Evolutionary conservation across 805 yeast genomes (phyloP).

Genomic region (Ogataea paradorogensis): DNA sequence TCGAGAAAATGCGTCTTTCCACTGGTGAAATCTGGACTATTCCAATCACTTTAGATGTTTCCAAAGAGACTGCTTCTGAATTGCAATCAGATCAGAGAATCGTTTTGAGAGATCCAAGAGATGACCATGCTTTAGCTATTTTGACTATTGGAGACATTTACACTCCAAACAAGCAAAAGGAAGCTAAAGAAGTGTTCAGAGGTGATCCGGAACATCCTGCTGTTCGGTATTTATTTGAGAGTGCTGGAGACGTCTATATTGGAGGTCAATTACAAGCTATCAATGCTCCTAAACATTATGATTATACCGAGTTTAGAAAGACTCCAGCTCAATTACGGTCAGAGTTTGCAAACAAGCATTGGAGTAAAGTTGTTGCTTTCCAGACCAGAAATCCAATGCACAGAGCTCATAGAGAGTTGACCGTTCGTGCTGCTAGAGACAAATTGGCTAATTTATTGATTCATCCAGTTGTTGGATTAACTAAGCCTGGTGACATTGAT

Average conservation of each 20-base stretch:
- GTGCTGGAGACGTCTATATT: slow-evolving; percentile 78
- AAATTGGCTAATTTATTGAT: slow-evolving; percentile 83
- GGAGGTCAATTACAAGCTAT: slow-evolving; percentile 90
- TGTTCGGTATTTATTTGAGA: slow-evolving; percentile 62
- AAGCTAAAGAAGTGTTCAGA: slow-evolving; percentile 85
- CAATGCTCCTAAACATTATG: slow-evolving; percentile 82
- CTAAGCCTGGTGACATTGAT: slow-evolving; percentile 97
- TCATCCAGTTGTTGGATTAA: slow-evolving; percentile 95
- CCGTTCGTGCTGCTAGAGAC: slow-evolving; percentile 95
- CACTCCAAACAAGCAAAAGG: slow-evolving; percentile 73
- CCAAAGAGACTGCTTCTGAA: slow-evolving; percentile 44
- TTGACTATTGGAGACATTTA: slow-evolving; percentile 76
- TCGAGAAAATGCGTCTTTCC: slow-evolving; percentile 63
- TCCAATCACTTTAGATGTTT: slow-evolving; percentile 86
- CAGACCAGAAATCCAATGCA: slow-evolving; percentile 99
- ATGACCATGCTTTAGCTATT: slow-evolving; percentile 75
- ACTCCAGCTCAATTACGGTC: slow-evolving; percentile 88
- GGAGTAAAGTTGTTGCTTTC: slow-evolving; percentile 92
- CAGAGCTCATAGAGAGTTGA: slow-evolving; percentile 94
- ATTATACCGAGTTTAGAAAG: slow-evolving; percentile 80
- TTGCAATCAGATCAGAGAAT: slow-evolving; percentile 58
- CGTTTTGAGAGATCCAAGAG: slow-evolving; percentile 77
- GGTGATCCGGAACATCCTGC: slow-evolving; percentile 99
- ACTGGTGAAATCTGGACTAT: slow-evolving; percentile 85
- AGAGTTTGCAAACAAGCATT: slow-evolving; percentile 75